Evolutionary conservation across 805 yeast genomes (phyloP), one percentile per base, ranked within the genome.

Genomic region (Hanseniaspora lindneri): DNA sequence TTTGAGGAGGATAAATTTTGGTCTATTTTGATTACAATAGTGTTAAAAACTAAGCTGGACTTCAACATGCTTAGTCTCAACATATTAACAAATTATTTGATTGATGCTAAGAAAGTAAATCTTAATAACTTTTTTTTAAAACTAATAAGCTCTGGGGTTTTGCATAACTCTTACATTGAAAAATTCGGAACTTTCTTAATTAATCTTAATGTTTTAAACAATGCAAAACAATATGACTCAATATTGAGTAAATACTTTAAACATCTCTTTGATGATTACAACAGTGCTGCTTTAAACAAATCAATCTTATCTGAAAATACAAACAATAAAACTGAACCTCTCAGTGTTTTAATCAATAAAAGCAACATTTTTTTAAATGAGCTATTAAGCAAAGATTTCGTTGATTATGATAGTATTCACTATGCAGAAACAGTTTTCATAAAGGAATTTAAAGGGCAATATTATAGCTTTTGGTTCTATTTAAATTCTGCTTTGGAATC

Each of bases 91-190:
- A 46, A 46, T 9, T 34, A 39, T 11, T 33, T 46, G 14, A 46
- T 46, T 7, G 39, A 20, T 29, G 2, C 32, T 7, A 27, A 32
- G 5, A 33, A 29, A 11, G 3, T 46, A 25, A 46, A 46, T 23
- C 27, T 39, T 24, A 46, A 39, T 30, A 46, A 46, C 14, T 46
- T 46, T 16, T 46, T 46, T 19, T 39, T 46, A n/a, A 46, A 46
- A 14, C 14, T 46, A 7, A 46, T 46, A 16, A 39, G 43, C 19
- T 46, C 49, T 3, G 49, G 49, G 17, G 30, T 39, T 24, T 19
- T 46, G 23, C 49, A 46, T 39, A 46, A 20, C 8, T 10, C 36
- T 7, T 39, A 35, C 20, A 32, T 24, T 17, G 39, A 46, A 19
- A 39, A 39, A 11, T 29, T 46, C 8, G 27, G 49, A 34, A 4